Percentiles rank a stretch among this genome's conserved stretches.
Conservation (phyloP, 1,139 yeast species). For the Yamadazyma dushanensis region DNA sequence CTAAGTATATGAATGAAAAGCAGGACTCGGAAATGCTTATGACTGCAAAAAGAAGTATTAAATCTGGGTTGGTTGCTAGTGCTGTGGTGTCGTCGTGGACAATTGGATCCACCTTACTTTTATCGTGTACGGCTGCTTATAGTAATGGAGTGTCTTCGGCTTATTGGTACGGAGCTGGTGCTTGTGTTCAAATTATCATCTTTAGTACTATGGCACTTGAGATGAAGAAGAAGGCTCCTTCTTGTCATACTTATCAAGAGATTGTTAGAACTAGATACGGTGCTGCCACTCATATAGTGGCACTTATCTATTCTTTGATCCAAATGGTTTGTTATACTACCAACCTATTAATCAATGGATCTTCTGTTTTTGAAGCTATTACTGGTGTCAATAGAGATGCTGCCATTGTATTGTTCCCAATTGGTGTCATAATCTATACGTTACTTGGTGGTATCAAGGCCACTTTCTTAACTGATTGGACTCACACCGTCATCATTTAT, state of each 20-base stretch:
- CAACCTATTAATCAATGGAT: conserved; percentile 19
- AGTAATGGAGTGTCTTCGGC: conserved; percentile 50
- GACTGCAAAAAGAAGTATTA: conserved; percentile 37
- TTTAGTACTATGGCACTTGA: conserved; percentile 78
- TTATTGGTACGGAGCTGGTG: conserved; percentile 77
- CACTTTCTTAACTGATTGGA: conserved; percentile 47
- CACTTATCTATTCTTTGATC: conserved; percentile 17
- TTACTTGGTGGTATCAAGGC: conserved; percentile 48
- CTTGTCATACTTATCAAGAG: conserved; percentile 76
- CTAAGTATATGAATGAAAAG: conserved; percentile 31
- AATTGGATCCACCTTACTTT: conserved; percentile 38
- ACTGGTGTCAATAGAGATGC: conserved; percentile 22
- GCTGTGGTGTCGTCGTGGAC: conserved; percentile 43
- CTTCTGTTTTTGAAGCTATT: conserved; percentile 16
- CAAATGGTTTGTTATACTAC: conserved; percentile 21
- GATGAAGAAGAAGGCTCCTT: conserved; percentile 71
- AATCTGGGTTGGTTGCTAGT: conserved; percentile 36
- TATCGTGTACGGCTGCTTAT: conserved; percentile 32
- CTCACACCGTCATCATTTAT: conserved; percentile 43
- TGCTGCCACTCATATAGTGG: conserved; percentile 23
- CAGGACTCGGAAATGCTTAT: conserved; percentile 41
- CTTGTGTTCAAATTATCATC: conserved; percentile 67
- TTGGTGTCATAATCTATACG: conserved; percentile 51
- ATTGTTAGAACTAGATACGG: conserved; percentile 71
- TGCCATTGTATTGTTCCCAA: conserved; percentile 41